phyloP scores from a whole-genome alignment of 768 basidiomycete genomes.

The Naganishia onofrii region DNA sequence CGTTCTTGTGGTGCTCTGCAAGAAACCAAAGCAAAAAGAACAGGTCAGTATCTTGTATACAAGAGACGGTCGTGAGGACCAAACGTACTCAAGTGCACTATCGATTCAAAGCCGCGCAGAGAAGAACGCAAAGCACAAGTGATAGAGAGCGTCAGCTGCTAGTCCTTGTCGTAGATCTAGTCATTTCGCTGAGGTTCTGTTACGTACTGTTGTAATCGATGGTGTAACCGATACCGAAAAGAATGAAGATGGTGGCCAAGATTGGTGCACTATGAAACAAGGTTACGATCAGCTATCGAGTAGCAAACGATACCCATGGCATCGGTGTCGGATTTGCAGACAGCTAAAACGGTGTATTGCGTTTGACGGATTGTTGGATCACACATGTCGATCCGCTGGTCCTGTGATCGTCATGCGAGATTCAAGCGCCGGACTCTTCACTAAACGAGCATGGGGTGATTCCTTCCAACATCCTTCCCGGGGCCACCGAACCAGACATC shows the following conservation, averaged over 20 bases:
- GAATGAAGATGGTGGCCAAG: slow-evolving; percentile 47
- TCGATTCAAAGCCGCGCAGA: background rate
- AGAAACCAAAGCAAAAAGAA: slow-evolving; percentile 24
- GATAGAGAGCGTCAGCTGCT: background rate
- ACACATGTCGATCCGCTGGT: no score
- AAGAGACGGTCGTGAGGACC: background rate
- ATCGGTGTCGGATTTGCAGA: no score
- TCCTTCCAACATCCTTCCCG: no score
- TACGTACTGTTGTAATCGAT: slow-evolving; percentile 52
- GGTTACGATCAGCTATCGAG: background rate
- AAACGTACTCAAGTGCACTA: slow-evolving; percentile 37
- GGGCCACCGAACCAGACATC: no score
- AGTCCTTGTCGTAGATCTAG: background rate
- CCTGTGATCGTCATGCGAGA: no score
- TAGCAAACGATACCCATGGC: background rate
- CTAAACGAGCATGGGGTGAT: no score
- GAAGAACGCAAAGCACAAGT: slow-evolving; percentile 3
- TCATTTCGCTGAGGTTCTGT: background rate
- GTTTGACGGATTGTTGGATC: background rate
- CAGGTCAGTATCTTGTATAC: slow-evolving; percentile 17
- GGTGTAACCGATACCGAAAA: slow-evolving; percentile 52
- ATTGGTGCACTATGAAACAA: slow-evolving; percentile 38
- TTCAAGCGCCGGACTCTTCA: no score
- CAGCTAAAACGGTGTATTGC: background rate
- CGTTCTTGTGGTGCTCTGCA: slow-evolving; percentile 52